These are phyloP conservation scores for Goffeauzyma gilvescens DNA, from an alignment of 768 basidiomycete genomes.

Conservation along the genomic window DNA sequence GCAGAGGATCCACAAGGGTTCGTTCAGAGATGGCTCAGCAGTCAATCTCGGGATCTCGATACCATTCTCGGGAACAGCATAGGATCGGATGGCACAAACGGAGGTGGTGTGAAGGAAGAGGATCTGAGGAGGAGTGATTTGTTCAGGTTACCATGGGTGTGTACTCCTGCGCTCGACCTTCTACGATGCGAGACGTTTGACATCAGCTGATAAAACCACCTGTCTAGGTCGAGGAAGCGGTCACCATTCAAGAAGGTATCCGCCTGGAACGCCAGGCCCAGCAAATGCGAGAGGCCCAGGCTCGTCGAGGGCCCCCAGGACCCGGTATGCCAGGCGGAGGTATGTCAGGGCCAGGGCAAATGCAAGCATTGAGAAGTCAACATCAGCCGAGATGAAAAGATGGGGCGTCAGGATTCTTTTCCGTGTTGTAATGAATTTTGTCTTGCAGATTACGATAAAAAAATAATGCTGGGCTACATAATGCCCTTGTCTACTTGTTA, in stretches of 20 bases:
- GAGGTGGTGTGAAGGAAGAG: conserved; percentile 50
- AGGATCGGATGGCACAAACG: conserved; percentile 40
- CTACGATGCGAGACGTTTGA: not conserved
- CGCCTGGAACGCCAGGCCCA: conserved; percentile 36
- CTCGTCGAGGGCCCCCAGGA: no score
- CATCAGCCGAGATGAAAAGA: no score
- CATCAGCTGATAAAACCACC: not conserved
- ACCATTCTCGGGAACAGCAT: conserved; percentile 57
- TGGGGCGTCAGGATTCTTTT: no score
- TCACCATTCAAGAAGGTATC: conserved; percentile 65
- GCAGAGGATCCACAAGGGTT: conserved; percentile 58
- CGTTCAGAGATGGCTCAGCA: conserved; percentile 76
- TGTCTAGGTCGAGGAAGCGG: conserved; percentile 41
- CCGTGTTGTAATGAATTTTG: no score
- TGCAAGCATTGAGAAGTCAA: no score
- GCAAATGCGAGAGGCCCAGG: not conserved
- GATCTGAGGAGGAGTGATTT: conserved; percentile 75
- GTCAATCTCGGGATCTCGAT: conserved; percentile 78
- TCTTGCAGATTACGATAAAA: no score
- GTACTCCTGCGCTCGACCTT: not conserved
- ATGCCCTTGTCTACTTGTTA: no score
- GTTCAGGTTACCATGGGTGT: conserved; percentile 77
- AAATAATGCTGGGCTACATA: no score
- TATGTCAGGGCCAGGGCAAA: no score
- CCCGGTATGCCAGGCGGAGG: no score